Evolutionary conservation across 371 early-diverging fungal species (phyloP).

Genomic region (Nematocida displodere): DNA sequence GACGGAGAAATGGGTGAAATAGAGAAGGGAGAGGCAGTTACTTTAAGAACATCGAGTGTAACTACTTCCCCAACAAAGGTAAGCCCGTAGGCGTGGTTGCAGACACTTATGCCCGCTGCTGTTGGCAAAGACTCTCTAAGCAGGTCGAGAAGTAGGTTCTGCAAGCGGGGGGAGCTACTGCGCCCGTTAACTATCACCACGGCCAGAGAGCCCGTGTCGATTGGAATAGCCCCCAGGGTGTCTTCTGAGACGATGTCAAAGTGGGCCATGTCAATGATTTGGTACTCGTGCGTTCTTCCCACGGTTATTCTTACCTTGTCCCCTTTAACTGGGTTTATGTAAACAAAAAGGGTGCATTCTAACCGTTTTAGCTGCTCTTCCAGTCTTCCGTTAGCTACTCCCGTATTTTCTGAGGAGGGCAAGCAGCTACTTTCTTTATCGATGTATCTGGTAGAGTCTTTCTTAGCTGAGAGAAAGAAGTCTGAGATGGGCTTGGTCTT

Average conservation of each 20-base stretch:
- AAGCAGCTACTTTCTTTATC: slow-evolving; percentile 22
- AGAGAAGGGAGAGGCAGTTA: neutral
- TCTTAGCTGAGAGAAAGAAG: slow-evolving; percentile 18
- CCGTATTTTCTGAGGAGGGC: slow-evolving; percentile 25
- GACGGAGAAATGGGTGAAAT: neutral
- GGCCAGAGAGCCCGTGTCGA: neutral
- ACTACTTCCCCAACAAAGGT: neutral
- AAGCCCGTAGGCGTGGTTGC: neutral
- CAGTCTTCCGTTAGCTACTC: slow-evolving; percentile 34
- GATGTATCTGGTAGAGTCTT: slow-evolving; percentile 22
- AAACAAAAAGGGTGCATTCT: slow-evolving; percentile 28
- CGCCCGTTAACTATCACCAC: neutral
- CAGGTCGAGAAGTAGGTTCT: slow-evolving; percentile 12
- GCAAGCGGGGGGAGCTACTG: neutral
- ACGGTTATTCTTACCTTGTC: neutral
- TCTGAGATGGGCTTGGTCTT: neutral
- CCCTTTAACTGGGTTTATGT: slow-evolving; percentile 15
- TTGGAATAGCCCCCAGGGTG: neutral
- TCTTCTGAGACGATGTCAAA: neutral
- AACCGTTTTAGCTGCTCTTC: slow-evolving; percentile 32
- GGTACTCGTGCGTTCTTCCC: slow-evolving; percentile 42
- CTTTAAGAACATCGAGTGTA: neutral
- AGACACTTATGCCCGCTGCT: neutral
- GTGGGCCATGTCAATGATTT: slow-evolving; percentile 28
- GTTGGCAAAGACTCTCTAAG: slow-evolving; percentile 3